Evolutionary conservation across 2,329 filamentous ascomycete species (phyloP), one percentile per base, ranked within the genome.

Genomic region (Septoria linicola): DNA sequence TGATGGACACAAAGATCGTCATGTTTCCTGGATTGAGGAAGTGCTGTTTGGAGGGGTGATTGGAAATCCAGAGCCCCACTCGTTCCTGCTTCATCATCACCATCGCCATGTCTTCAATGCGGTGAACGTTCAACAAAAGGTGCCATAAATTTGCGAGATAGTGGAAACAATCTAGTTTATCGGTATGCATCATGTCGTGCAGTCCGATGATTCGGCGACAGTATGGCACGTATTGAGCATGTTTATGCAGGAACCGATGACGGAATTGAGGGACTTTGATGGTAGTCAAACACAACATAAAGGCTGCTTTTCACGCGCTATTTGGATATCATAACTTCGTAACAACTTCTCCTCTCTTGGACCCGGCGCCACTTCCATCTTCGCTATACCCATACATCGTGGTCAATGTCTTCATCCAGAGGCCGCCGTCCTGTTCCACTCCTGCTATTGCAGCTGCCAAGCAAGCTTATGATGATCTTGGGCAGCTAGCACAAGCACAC

Each of bases 401-500:
- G 27, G 21, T 14, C 23, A 48, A 48, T 41, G 44, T 25, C 11
- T 14, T 31, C 17, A 21, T 48, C 32, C 30, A 16, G n/a, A 40
- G 35, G 27, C 19, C 35, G 44, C 44, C 44, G 44, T 48, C 30
- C 44, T 48, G 44, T 48, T 25, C 30, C 19, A 27, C 43, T 46
- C 43, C 25, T 1, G 21, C n/a, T n/a, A n/a, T n/a, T n/a, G n/a
- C n/a, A n/a, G n/a, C n/a, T n/a, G n/a, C n/a, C 11, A 19, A 16
- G 11, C 36, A 5, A 16, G 10, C 32, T 40, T 63, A 66, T 10
- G 62, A 64, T 35, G 63, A 56, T 68, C 77, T 78, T 32, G 68
- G 70, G 62, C 76, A 78, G 27, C 70, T 70, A 23, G 64, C 62
- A 63, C 76, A 78, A 23, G 72, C 71, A 59, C 76, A 79, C 60